Base-by-base conservation (phyloP, 2,329 filamentous ascomycete genomes). In the Pseudocercospora pini-densiflorae region DNA sequence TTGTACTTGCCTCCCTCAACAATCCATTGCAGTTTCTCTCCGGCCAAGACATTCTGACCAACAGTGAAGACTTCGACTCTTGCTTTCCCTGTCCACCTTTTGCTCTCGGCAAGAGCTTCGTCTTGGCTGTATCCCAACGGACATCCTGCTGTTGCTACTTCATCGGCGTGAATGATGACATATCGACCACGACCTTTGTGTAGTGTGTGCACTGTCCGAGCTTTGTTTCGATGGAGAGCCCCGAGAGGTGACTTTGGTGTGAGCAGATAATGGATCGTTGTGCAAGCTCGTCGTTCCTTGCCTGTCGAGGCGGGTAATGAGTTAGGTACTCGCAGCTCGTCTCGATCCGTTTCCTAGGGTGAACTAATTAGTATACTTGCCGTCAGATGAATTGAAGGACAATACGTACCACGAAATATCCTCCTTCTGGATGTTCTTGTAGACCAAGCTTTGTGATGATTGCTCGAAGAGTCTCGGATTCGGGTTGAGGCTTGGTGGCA, bases 1-100 rank as follows among this genome's bases (percentile, higher is more conserved):
- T 91, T 92, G 75, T 85, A 92, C 75, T 88, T 87, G 4, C 87
- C 88, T 0, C 89, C 89, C 61, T 90, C 87, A 7, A 92, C 89
- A 66, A 90, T 81, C 89, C 89, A 92, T 75, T 90, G 88, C 73
- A 89, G 69, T 74, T 75, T 85, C 80, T 92, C 89, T 0, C 88
- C 89, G 0, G 74, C 77, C 3, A 79, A 80, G 5, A 90, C 78
- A 73, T 89, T 79, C 12, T 80, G 81, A 0, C 89, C 89, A 0
- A 91, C 89, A 3, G 88, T 76, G 71, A 90, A 91, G 6, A 81
- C 85, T 78, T 91, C 89, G n/a, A 91, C 77, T 16, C 82, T 78
- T 53, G 85, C 85, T 65, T 82, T 82, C 14, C 12, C 71, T 5
- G 65, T 71, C 59, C 71, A 72, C 5, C 72, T 70, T 33, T 86